Evolutionary conservation across 176 grass and related monocot species (phyloP).

Genomic region (Oryza punctata): DNA sequence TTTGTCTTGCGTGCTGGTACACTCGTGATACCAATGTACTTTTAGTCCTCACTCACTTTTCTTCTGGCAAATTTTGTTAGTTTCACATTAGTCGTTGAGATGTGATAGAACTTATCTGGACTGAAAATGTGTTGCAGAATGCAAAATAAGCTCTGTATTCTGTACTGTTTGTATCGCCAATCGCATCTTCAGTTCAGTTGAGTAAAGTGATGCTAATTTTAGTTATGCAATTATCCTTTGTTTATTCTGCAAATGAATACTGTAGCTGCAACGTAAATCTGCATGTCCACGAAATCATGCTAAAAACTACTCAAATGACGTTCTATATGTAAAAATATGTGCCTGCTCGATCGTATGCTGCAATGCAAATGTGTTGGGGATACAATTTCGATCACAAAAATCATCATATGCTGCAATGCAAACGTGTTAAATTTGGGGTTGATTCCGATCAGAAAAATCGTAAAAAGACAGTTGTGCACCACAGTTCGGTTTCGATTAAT

Average conservation of each 20-base stretch:
- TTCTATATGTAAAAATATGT: no score
- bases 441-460: background rate
- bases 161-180: constrained; percentile 31
- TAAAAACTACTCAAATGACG: no score
- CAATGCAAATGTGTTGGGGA: no score
- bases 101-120: constrained; percentile 3
- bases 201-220: constrained; percentile 26
- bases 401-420: no score
- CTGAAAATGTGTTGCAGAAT: constrained; percentile 32
- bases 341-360: no score
- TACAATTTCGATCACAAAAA: background rate
- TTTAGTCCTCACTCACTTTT: background rate
- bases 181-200: constrained; percentile 3
- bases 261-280: background rate
- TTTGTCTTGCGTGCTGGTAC: constrained; percentile 32
- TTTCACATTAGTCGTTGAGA: constrained; percentile 22
- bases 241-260: background rate
- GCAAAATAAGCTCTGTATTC: constrained; percentile 30
- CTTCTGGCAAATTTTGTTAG: constrained; percentile 6
- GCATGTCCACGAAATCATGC: no score
- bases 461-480: no score
- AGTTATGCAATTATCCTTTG: background rate
- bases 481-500: background rate
- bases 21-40: background rate
- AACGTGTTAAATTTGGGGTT: no score